phyloP scores from a whole-genome alignment of 1,139 yeast species.

The Schwanniomyces etchellsii region DNA sequence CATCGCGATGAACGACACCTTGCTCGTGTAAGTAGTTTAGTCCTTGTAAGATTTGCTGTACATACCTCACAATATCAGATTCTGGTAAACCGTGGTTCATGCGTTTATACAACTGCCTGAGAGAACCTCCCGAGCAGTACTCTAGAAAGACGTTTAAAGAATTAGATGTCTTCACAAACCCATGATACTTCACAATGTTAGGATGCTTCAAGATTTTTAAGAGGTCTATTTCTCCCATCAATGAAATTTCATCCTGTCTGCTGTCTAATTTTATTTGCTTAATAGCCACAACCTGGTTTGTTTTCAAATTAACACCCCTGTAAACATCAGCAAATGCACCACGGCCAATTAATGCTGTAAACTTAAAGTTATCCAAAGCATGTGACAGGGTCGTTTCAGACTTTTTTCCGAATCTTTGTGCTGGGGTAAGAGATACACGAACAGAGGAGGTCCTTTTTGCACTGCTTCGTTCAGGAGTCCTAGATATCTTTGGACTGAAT shows the following conservation, averaged over 20 bases:
- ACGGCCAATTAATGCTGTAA: conserved; percentile 76
- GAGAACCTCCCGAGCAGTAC: conserved; percentile 83
- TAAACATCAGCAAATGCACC: conserved; percentile 96
- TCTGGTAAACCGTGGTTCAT: conserved; percentile 57
- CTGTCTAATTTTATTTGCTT: conserved; percentile 66
- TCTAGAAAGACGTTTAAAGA: conserved; percentile 67
- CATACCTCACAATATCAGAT: conserved; percentile 50
- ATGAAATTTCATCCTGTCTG: conserved; percentile 41
- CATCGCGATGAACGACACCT: conserved; percentile 74
- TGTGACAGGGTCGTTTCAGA: conserved; percentile 33
- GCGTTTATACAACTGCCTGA: conserved; percentile 60
- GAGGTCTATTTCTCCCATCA: conserved; percentile 81
- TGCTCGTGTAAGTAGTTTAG: conserved; percentile 62
- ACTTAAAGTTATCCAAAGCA: conserved; percentile 49
- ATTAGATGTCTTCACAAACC: conserved; percentile 67
- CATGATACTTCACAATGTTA: conserved; percentile 86
- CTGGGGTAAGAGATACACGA: conserved; percentile 48
- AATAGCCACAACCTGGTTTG: conserved; percentile 74
- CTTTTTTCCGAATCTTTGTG: conserved; percentile 42
- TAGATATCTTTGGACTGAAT: not conserved
- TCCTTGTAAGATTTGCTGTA: conserved; percentile 71
- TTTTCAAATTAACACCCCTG: conserved; percentile 63
- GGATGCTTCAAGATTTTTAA: conserved; percentile 77
- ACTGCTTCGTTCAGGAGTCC: conserved; percentile 4
- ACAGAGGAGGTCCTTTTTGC: conserved; percentile 28